Percentiles rank a stretch among this genome's conserved stretches.
Conservation (phyloP, 2,329 filamentous ascomycete genomes). For the Xylogone sp. region DNA sequence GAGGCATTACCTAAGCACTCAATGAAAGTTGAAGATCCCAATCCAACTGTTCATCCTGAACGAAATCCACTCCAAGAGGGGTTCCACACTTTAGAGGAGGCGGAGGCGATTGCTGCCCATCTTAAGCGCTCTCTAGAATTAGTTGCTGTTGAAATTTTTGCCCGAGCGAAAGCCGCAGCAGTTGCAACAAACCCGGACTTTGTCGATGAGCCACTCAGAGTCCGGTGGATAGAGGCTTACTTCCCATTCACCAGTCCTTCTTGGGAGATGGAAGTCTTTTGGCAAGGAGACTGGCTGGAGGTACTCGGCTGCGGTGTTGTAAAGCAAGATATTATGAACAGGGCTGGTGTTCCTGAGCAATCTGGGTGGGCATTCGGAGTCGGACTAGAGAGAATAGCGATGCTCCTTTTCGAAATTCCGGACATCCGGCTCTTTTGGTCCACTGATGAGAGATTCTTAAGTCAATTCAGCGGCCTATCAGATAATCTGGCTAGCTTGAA, state of each 20-base stretch:
- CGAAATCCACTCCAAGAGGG: constrained; percentile 77
- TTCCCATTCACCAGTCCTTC: constrained; percentile 96
- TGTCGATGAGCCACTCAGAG: constrained; percentile 68
- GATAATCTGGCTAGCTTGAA: constrained; percentile 44
- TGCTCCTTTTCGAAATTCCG: constrained; percentile 93
- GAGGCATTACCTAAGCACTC: constrained; percentile 67
- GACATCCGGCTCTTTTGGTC: constrained; percentile 98
- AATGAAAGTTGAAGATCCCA: constrained; percentile 78
- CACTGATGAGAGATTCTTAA: constrained; percentile 76
- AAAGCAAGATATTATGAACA: constrained; percentile 74
- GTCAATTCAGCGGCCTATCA: constrained; percentile 70
- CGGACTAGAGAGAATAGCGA: constrained; percentile 90
- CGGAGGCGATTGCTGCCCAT: constrained; percentile 77
- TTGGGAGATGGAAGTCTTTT: constrained; percentile 95
- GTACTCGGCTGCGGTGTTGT: constrained; percentile 91
- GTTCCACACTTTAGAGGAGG: constrained; percentile 71
- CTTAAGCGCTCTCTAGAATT: constrained; percentile 85
- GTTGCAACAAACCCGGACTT: constrained; percentile 43
- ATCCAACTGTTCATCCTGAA: constrained; percentile 71
- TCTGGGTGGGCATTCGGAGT: constrained; percentile 95
- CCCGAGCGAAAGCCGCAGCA: constrained; percentile 66
- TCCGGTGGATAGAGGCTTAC: constrained; percentile 95
- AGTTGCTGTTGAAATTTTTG: constrained; percentile 87
- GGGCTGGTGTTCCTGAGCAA: constrained; percentile 70
- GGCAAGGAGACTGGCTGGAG: constrained; percentile 93